Percentiles rank a stretch among this genome's conserved stretches.
phyloP scores from a whole-genome alignment of 345 rosid species.

The Boechera divaricarpa region DNA sequence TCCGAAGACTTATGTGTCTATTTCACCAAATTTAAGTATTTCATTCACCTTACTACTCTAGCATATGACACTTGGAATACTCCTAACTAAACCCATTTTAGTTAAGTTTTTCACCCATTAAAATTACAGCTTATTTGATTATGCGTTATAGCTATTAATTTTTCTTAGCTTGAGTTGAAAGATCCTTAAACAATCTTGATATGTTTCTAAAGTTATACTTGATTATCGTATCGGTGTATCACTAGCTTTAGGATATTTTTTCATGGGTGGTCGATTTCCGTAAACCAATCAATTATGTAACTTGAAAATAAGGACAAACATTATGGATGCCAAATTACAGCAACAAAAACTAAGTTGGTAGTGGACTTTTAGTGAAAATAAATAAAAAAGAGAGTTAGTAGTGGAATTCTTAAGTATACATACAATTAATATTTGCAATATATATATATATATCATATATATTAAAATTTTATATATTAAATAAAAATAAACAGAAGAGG shows the following conservation, averaged over 20 bases:
- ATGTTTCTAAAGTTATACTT: conserved; percentile 19
- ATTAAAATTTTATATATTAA: neutral
- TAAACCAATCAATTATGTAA: conserved; percentile 29
- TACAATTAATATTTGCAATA: conserved; percentile 10
- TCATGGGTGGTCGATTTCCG: conserved; percentile 11
- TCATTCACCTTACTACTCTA: too few species aligned
- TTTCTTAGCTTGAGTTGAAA: conserved; percentile 32
- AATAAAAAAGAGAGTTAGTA: neutral
- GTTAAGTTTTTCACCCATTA: neutral
- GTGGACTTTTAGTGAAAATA: neutral
- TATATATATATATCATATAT: neutral
- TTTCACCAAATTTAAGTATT: too few species aligned
- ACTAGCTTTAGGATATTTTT: conserved; percentile 15
- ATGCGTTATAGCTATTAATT: neutral
- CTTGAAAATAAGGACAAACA: conserved; percentile 27
- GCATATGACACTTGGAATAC: neutral
- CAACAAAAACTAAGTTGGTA: neutral
- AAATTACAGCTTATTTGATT: conserved; percentile 8
- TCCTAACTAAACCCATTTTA: conserved; percentile 1
- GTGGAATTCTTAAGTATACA: conserved; percentile 33
- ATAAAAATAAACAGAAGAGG: conserved; percentile 1
- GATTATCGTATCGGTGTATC: conserved; percentile 22
- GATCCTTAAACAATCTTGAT: conserved; percentile 28
- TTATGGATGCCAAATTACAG: conserved; percentile 18
- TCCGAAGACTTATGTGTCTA: too few species aligned